Conservation (phyloP, 345 rosid genomes). For the Pistacia vera region DNA sequence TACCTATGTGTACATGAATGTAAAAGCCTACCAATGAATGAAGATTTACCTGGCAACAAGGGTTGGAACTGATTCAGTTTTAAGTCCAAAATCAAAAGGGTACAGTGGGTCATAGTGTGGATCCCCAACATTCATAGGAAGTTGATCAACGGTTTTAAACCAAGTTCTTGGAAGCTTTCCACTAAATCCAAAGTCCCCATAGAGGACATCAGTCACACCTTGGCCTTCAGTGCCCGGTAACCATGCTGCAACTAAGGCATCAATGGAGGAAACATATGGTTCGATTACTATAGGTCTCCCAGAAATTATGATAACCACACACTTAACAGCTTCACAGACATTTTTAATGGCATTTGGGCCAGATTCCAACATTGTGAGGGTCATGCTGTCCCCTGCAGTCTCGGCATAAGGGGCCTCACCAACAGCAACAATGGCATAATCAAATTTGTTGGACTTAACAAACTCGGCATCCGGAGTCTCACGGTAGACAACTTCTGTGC, state of each 20-base stretch:
- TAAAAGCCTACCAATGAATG: not conserved
- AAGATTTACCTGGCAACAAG: constrained; percentile 55
- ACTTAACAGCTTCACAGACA: constrained; percentile 66
- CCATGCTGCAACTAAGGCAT: constrained; percentile 90
- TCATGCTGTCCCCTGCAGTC: constrained; percentile 69
- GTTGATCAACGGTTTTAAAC: constrained; percentile 84
- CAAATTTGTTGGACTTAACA: constrained; percentile 68
- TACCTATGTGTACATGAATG: not conserved
- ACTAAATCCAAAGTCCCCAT: constrained; percentile 84
- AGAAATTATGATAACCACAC: constrained; percentile 74
- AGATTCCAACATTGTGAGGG: constrained; percentile 68
- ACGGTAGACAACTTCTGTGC: constrained; percentile 61
- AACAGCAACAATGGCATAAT: constrained; percentile 75
- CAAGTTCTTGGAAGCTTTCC: constrained; percentile 89
- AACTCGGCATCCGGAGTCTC: constrained; percentile 69
- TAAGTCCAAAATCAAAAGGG: constrained; percentile 79
- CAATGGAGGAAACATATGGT: constrained; percentile 63
- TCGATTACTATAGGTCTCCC: constrained; percentile 91
- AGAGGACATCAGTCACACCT: constrained; percentile 81
- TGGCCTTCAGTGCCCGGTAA: constrained; percentile 96
- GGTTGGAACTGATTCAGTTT: constrained; percentile 61
- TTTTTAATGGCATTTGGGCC: constrained; percentile 65
- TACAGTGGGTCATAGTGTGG: constrained; percentile 80
- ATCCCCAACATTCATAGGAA: constrained; percentile 91
- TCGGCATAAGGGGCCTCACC: constrained; percentile 92